Conservation (phyloP, 2,329 filamentous ascomycete species). For the Drechslerella dactyloides region DNA sequence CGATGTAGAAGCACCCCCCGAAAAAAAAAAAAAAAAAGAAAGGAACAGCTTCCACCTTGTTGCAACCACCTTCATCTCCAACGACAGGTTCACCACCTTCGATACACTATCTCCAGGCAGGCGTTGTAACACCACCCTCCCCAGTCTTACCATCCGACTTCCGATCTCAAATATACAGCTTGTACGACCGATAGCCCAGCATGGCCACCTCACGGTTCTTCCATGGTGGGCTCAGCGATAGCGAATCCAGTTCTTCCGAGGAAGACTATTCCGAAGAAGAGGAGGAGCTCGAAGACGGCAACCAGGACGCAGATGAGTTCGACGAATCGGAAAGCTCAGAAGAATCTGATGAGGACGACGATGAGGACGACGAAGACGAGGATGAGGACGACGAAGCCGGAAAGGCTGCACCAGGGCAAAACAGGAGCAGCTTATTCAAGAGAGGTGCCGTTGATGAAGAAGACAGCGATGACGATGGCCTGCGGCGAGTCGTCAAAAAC, state of each 20-base stretch:
- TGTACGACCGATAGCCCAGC: not conserved
- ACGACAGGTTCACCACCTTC: no score
- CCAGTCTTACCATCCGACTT: conserved; percentile 14
- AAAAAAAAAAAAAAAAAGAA: conserved; percentile 1
- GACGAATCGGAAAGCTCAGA: conserved; percentile 52
- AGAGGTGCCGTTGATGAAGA: conserved; percentile 76
- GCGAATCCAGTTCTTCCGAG: conserved; percentile 88
- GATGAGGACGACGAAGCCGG: conserved; percentile 66
- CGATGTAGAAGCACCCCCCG: not conserved
- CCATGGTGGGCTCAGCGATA: conserved; percentile 88
- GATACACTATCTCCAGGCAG: no score
- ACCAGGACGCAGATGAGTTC: conserved; percentile 52
- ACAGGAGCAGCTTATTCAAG: conserved; percentile 84
- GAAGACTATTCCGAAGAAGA: conserved; percentile 92
- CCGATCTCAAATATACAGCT: conserved; percentile 12
- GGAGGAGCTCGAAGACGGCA: conserved; percentile 65
- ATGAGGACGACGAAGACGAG: conserved; percentile 64
- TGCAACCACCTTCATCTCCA: not conserved
- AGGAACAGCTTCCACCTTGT: not conserved
- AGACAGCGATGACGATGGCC: conserved; percentile 83
- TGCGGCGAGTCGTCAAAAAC: conserved; percentile 87
- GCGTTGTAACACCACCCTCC: not conserved
- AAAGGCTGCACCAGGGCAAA: conserved; percentile 62
- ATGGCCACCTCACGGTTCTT: conserved; percentile 89
- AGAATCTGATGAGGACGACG: conserved; percentile 62